Evolutionary conservation across 805 yeast genomes (phyloP).

Genomic region (Yarrowia alimentaria): DNA sequence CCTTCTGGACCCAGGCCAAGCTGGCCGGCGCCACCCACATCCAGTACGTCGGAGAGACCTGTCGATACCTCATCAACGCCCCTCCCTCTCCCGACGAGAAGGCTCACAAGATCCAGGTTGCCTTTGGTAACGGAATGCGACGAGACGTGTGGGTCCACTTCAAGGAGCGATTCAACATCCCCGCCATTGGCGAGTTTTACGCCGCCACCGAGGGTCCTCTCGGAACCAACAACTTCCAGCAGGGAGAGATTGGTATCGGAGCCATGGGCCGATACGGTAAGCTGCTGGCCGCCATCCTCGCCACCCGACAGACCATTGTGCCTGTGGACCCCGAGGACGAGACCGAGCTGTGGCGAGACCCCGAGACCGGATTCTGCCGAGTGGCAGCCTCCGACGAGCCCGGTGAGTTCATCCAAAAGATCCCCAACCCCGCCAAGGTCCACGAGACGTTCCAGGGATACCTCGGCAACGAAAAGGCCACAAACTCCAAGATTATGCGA

Average conservation of each 20-base stretch:
- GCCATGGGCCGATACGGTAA: conserved; percentile 79
- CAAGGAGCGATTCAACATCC: conserved; percentile 71
- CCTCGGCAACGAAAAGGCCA: conserved; percentile 73
- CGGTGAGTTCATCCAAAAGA: conserved; percentile 82
- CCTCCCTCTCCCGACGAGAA: conserved; percentile 61
- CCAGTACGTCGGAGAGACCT: conserved; percentile 94
- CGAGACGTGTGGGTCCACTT: conserved; percentile 84
- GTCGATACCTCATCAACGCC: conserved; percentile 75
- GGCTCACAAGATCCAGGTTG: conserved; percentile 60
- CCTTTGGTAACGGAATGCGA: conserved; percentile 89
- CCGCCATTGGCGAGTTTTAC: conserved; percentile 83
- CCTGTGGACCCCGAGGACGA: conserved; percentile 81
- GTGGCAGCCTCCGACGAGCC: conserved; percentile 60
- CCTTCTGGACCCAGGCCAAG: conserved; percentile 87
- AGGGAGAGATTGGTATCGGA: conserved; percentile 78
- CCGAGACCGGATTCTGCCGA: conserved; percentile 60
- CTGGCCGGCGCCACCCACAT: conserved; percentile 70
- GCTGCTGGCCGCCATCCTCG: conserved; percentile 44
- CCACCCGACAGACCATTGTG: conserved; percentile 51
- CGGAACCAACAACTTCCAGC: conserved; percentile 78
- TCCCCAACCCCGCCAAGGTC: conserved; percentile 59
- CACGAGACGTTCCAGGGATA: conserved; percentile 86
- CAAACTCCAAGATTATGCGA: conserved; percentile 68
- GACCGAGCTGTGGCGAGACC: conserved; percentile 65
- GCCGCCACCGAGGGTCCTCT: conserved; percentile 92